These are phyloP conservation scores for Lentinula boryana DNA, from an alignment of 768 basidiomycete genomes.

Conservation along the genomic window DNA sequence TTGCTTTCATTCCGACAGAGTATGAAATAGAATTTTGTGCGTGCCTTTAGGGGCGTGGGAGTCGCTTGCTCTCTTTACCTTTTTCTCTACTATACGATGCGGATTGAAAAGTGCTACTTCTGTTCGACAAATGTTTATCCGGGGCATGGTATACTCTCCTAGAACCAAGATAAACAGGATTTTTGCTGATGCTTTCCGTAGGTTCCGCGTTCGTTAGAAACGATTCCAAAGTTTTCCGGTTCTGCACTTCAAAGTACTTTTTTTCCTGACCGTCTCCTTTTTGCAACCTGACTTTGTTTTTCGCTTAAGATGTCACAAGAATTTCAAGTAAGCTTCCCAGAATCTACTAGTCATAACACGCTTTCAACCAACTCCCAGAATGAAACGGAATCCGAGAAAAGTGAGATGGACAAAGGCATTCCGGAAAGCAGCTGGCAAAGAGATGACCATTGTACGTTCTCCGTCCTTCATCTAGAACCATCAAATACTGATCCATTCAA, in stretches of 20 bases:
- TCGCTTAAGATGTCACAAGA: conserved; percentile 83
- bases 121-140: conserved; percentile 97
- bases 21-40: not conserved
- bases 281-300: conserved; percentile 8
- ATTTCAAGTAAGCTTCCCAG: conserved; percentile 77
- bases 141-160: conserved; percentile 66
- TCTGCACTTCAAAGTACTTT: conserved; percentile 93
- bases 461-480: not conserved
- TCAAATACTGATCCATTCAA: not conserved
- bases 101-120: conserved; percentile 98
- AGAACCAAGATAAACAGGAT: rapidly evolving
- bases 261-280: not conserved
- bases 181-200: conserved; percentile 19
- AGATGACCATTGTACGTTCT: conserved; percentile 90
- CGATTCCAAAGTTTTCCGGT: conserved; percentile 96
- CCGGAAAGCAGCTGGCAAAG: conserved; percentile 96
- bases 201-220: conserved; percentile 96
- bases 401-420: conserved; percentile 99
- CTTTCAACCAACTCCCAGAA: conserved; percentile 40
- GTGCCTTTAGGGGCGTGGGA: not conserved
- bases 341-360: not conserved
- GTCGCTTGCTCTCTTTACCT: not conserved
- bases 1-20: too few relatives aligned
- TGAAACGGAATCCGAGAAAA: conserved; percentile 99
- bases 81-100: conserved; percentile 43